These are phyloP conservation scores for Cephalotrichum gorgonifer DNA, from an alignment of 2,329 filamentous ascomycete species.

Conservation along the genomic window DNA sequence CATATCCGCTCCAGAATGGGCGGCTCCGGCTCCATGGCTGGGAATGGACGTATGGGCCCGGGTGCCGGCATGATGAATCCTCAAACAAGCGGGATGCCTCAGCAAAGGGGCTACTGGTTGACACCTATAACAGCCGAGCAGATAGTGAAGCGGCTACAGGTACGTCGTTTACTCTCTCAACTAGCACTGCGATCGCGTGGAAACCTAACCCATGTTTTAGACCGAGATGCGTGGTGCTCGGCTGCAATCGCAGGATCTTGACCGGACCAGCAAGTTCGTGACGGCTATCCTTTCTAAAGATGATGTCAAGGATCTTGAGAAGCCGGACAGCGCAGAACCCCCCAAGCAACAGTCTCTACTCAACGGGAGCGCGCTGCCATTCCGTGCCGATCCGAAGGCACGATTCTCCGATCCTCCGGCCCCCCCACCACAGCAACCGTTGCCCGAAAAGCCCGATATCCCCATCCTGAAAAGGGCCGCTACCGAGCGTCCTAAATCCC, in stretches of 20 bases:
- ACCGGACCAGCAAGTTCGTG: slow-evolving; percentile 73
- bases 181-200: too few species aligned
- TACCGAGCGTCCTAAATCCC: slow-evolving; percentile 61
- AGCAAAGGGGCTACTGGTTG: slow-evolving; percentile 76
- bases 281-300: slow-evolving; percentile 67
- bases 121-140: slow-evolving; percentile 88
- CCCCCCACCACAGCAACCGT: slow-evolving; percentile 82
- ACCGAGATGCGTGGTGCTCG: slow-evolving; percentile 83
- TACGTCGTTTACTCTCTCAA: slow-evolving; percentile 19
- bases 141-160: slow-evolving; percentile 78
- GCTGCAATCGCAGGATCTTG: slow-evolving; percentile 77
- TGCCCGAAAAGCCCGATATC: slow-evolving; percentile 85
- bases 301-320: slow-evolving; percentile 47
- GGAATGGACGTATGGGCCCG: slow-evolving; percentile 51
- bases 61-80: slow-evolving; percentile 33
- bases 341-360: slow-evolving; percentile 34
- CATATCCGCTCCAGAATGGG: slow-evolving; percentile 61
- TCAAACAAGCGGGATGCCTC: slow-evolving; percentile 49
- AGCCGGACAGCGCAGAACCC: slow-evolving; percentile 34
- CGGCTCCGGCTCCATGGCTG: slow-evolving; percentile 53
- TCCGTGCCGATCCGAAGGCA: slow-evolving; percentile 65
- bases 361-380: slow-evolving; percentile 41
- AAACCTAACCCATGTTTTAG: slow-evolving; percentile 40
- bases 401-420: slow-evolving; percentile 89
- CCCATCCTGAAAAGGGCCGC: slow-evolving; percentile 64